These are phyloP conservation scores for Anisodus acutangulus DNA, from an alignment of 257 asterid genomes.

Conservation along the genomic window DNA sequence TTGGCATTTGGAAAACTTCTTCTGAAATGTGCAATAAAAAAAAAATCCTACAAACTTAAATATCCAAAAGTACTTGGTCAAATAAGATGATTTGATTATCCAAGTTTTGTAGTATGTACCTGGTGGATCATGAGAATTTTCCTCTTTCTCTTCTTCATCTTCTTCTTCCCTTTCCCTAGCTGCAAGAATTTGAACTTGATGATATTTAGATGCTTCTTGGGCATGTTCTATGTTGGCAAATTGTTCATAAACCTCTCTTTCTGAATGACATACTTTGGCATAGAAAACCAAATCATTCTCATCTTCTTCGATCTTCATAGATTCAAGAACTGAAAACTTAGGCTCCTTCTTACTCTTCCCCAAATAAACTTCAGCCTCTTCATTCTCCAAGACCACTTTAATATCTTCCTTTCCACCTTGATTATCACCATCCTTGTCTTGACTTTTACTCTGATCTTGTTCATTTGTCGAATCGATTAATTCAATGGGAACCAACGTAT, in stretches of 20 bases:
- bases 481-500: slow-evolving; percentile 66
- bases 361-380: slow-evolving; percentile 43
- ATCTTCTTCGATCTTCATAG: slow-evolving; percentile 70
- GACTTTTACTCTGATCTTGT: slow-evolving; percentile 39
- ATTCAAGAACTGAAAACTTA: slow-evolving; percentile 51
- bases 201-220: slow-evolving; percentile 28
- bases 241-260: slow-evolving; percentile 36
- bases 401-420: slow-evolving; percentile 36
- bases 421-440: slow-evolving; percentile 30
- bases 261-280: slow-evolving; percentile 47
- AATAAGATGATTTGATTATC: not conserved
- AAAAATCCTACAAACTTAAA: not conserved
- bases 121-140: slow-evolving; percentile 40
- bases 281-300: slow-evolving; percentile 65
- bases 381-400: slow-evolving; percentile 39
- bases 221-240: slow-evolving; percentile 34
- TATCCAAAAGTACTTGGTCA: not conserved
- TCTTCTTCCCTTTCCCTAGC: slow-evolving; percentile 3
- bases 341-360: slow-evolving; percentile 47
- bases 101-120: slow-evolving; percentile 35
- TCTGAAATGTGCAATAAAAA: slow-evolving; percentile 41
- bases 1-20: slow-evolving; percentile 50
- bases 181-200: slow-evolving; percentile 38
- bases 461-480: slow-evolving; percentile 57
- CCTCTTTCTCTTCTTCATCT: slow-evolving; percentile 40